These are phyloP conservation scores for Cytospora leucostoma DNA, from an alignment of 2,329 filamentous ascomycete genomes.

Conservation along the genomic window DNA sequence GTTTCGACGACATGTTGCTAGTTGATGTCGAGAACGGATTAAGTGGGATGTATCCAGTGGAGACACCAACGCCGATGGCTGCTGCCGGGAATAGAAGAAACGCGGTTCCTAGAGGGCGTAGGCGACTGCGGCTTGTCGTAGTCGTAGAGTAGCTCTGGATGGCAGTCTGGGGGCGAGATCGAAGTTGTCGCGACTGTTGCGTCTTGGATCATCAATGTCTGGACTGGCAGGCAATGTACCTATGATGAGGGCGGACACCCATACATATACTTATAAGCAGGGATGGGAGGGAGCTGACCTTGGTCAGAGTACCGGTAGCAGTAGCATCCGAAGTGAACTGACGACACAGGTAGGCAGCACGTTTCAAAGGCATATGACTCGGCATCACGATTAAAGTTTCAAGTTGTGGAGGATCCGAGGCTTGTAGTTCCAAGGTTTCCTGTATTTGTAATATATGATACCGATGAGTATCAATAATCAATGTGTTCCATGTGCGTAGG, in stretches of 20 bases:
- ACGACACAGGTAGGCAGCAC: not conserved
- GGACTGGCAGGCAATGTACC: not conserved
- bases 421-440: not conserved
- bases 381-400: conserved; percentile 7
- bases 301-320: conserved; percentile 4
- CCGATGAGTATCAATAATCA: not conserved
- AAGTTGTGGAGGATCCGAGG: not conserved
- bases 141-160: not conserved
- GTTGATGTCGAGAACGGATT: conserved; percentile 23
- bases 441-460: not conserved
- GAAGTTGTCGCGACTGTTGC: conserved; percentile 14
- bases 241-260: too few species aligned
- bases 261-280: too few species aligned
- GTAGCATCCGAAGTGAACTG: not conserved
- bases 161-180: not conserved
- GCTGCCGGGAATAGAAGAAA: conserved; percentile 26
- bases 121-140: conserved; percentile 4
- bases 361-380: not conserved
- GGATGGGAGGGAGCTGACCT: not conserved
- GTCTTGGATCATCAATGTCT: not conserved
- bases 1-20: conserved; percentile 58
- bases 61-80: conserved; percentile 21
- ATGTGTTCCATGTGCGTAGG: too few species aligned
- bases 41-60: conserved; percentile 20
- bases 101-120: conserved; percentile 19